Base-by-base conservation (phyloP, 345 rosid genomes). In the Gossypium rotundifolium region DNA sequence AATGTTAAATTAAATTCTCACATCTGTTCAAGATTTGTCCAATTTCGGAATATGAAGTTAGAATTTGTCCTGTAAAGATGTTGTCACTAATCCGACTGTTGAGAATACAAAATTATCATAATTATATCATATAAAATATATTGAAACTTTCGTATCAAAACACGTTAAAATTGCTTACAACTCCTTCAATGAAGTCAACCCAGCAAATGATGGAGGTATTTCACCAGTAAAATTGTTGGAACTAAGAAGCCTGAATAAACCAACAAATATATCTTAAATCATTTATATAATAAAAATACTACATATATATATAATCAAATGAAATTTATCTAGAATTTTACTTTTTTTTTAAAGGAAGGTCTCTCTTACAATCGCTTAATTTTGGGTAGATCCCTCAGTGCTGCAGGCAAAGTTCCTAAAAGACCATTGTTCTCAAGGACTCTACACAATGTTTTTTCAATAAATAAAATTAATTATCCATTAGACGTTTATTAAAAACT, bases 11-110 rank as follows among this genome's bases (percentile, higher is more conserved):
- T 45, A 53, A 12, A 7, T 7, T 11, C 90, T 84, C 81, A 91
- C 96, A 91, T 10, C 76, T 11, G 74, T 0, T 0, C 2, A 2
- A 89, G 83, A 6, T 51, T 38, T 58, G 74, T 84, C 93, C 87
- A 89, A 33, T 83, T 87, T 63, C 75, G 76, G 40, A 91, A 67
- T 3, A 48, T 82, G 76, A 86, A 83, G 63, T 79, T 16, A 0
- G 96, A 65, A 91, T 86, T 2, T 48, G 18, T 16, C 90, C 91
- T 0, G 62, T 80, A 69, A 91, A 89, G 11, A 65, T 57, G 75
- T 86, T 88, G 70, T 87, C 93, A 69, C 84, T 38, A 9, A 89
- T 74, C 45, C 87, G 81, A n/a, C 93, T 89, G 76, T 55, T 63
- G 66, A 18, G 25, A 5, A 70, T 33, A 27, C 42, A 17, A 74